Evolutionary conservation across 2,329 filamentous ascomycete genomes (phyloP), one percentile per base, ranked within the genome.

Genomic region (Paraphaeosphaeria sporulosa): DNA sequence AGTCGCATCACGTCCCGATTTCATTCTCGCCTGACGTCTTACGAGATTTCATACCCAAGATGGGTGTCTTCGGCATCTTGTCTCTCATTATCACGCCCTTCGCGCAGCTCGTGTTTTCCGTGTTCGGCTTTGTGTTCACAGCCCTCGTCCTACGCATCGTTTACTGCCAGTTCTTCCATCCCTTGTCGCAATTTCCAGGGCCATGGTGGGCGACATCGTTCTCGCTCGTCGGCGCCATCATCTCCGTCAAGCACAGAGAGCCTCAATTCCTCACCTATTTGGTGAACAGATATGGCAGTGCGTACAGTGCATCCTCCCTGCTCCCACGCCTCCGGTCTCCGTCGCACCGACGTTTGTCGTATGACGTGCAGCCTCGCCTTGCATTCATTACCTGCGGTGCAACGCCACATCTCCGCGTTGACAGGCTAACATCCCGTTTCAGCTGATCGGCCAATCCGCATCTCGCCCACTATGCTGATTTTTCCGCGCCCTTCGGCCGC

Each of bases 151-250:
- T 50, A n/a, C 62, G 69, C 10, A 61, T 71, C 25, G 53, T 80
- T 46, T 78, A 81, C 64, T 72, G 70, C 62, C 73, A 78, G 32
- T 80, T 71, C 60, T 73, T 82, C 36, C 78, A 81, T 52, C 80
- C 81, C 7, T 69, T 83, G 0, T 66, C 75, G 10, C 75, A 74
- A 40, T 81, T 77, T 58, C 81, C 78, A 2, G 82, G 81, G 15
- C 81, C 81, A n/a, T 78, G 71, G 64, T 71, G 77, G 47, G 68
- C 70, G 40, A 72, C 75, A 12, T 75, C 76, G 0, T 76, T 76
- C 54, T 76, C 76, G 10, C 7, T 79, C 8, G 63, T 68, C 25
- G 55, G 65, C 1, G 73, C 72, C 4, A 49, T 74, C 4, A 65
- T 76, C 19, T 76, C 71, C 1, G 58, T 74, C 15, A 59, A 64